Conservation (phyloP, 129 eudicot species). For the sunflower (Helianthus annuus) region DNA sequence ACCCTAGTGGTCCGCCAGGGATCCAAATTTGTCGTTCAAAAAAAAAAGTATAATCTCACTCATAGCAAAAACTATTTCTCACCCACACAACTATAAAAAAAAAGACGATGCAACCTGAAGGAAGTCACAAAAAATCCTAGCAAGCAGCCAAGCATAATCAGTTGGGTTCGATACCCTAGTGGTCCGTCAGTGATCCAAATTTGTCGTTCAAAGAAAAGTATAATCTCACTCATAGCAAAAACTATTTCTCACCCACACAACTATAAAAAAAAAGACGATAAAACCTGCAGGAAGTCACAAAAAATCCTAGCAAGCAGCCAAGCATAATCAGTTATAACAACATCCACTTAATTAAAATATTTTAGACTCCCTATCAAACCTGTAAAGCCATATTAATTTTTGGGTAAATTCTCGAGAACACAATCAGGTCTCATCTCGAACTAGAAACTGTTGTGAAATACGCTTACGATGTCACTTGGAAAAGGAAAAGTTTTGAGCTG, state of each 20-base stretch:
- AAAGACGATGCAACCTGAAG: background rate
- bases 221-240: too few relatives aligned
- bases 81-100: background rate
- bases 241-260: too few relatives aligned
- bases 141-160: background rate
- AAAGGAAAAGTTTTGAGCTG: constrained; percentile 26
- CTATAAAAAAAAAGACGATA: background rate
- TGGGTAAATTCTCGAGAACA: constrained; percentile 16
- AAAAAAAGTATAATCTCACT: too few relatives aligned
- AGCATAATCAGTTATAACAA: background rate
- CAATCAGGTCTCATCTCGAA: constrained; percentile 12
- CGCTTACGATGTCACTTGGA: constrained; percentile 17
- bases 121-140: constrained; percentile 14
- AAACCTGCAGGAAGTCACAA: constrained; percentile 4
- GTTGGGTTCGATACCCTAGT: background rate
- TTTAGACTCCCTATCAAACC: constrained; percentile 3
- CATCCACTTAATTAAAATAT: background rate
- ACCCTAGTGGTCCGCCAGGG: too few relatives aligned
- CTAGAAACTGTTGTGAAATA: constrained; percentile 7
- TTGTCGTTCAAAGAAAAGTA: too few relatives aligned
- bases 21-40: too few relatives aligned
- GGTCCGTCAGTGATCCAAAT: too few relatives aligned
- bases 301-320: constrained; percentile 1
- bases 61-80: too few relatives aligned
- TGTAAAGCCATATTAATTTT: constrained; percentile 9